Base-by-base conservation (phyloP, 140 eudicot genomes). In the Bidens hawaiensis region DNA sequence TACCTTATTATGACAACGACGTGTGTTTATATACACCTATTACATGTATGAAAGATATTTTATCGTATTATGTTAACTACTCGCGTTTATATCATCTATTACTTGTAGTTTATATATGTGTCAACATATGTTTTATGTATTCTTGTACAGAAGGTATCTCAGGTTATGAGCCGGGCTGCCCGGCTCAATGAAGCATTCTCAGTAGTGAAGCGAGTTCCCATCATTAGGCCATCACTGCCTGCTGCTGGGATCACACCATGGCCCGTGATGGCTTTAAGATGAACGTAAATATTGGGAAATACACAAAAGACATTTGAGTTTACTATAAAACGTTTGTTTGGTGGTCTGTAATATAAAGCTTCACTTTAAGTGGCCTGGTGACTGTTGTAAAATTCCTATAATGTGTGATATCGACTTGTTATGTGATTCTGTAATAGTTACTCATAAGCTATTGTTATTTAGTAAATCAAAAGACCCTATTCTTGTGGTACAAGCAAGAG, bases 161-260 rank as follows among this genome's bases (percentile, higher is more conserved):
- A 89, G 80, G 82, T 89, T 52, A 86, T 81, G 86, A 89, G 61
- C 58, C 81, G 88, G 46, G 97, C 86, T 72, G 97, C 91, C 48
- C 79, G 83, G 28, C 85, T 89, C 11, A 89, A 89, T 18, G 95
- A 89, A 59, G 95, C 97, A 58, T 89, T 89, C 73, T 86, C 94
- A 4, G 71, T 89, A 43, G 97, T 89, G 82, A 89, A 76, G 69
- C 79, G 85, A 67, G 85, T 78, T 15, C 97, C 97, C 10, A 49
- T 89, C 8, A 77, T 86, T 22, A 80, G 97, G 31, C 95, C 93
- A 27, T 43, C 89, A 1, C 67, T 89, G 63, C 97, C 97, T 33
- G 83, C 89, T n/a, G 72, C 82, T 45, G 89, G 94, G 48, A 54
- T 61, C 24, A 51, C 86, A 48, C 80, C 85, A 14, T 86, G 97